Percentiles rank a stretch among this genome's conserved stretches.
phyloP scores from a whole-genome alignment of 331 rosid species.

The Pyracantha coccinea region DNA sequence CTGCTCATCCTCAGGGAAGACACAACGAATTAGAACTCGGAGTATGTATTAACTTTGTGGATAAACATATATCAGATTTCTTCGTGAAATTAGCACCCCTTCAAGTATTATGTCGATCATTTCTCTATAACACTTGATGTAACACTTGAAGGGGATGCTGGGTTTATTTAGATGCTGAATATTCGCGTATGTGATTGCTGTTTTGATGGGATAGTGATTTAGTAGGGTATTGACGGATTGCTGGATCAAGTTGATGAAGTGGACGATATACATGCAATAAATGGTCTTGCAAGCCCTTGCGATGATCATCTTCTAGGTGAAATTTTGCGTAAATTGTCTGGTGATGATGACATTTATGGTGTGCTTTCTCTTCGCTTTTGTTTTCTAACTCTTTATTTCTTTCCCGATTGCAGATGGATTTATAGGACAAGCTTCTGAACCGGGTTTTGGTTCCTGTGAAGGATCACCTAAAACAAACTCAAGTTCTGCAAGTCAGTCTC shows the following conservation, averaged over 20 bases:
- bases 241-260: conserved; percentile 76
- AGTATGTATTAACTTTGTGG: conserved; percentile 45
- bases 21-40: conserved; percentile 58
- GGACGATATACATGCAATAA: conserved; percentile 51
- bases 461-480: conserved; percentile 42
- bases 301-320: conserved; percentile 78
- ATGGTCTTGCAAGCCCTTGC: conserved; percentile 49
- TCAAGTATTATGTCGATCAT: conserved; percentile 2
- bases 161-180: background rate
- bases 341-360: background rate
- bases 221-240: conserved; percentile 81
- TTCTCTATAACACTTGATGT: background rate
- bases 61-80: conserved; percentile 19
- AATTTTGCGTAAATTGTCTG: background rate
- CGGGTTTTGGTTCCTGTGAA: conserved; percentile 37
- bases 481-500: conserved; percentile 65
- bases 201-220: conserved; percentile 30
- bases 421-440: conserved; percentile 35
- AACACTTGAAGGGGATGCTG: background rate
- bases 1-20: conserved; percentile 45
- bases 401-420: conserved; percentile 47
- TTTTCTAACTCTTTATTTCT: background rate
- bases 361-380: conserved; percentile 2
- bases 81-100: conserved; percentile 2
- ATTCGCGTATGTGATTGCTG: conserved; percentile 10